Evolutionary conservation across 495 filamentous ascomycete genomes (phyloP), one percentile per base, ranked within the genome.

Genomic region (Penicillium simplicissimum): DNA sequence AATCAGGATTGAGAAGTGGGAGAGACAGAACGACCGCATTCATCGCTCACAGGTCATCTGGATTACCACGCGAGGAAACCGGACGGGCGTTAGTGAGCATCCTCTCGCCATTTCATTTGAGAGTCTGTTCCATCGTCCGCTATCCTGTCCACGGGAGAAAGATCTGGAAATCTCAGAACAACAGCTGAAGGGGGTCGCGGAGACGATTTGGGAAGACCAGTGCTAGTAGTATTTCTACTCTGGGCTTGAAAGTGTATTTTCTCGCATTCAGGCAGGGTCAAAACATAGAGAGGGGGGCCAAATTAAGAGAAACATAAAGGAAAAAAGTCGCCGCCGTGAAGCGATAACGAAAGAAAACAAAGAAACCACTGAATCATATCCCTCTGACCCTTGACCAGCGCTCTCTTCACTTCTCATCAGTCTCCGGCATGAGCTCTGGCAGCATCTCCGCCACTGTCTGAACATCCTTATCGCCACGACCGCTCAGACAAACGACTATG

Each of bases 391-490:
- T 11, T 23, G 28, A 31, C 2, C 14, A 21, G 2, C 13, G 13
- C 17, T 8, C 42, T 19, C 9, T 33, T 52, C 13, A 52, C 4
- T 52, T 31, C 14, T 34, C 48, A 8, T 33, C 31, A 11, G 6
- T 52, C 14, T 52, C 48, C 14, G 48, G 25, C 48, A 52, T 52
- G 25, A 52, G n/a, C 48, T 28, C 48, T 21, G 94, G 93, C 67
- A 97, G 72, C 76, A 93, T 90, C 61, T 97, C 92, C 6, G 94
- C 94, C 48, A 98, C 92, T 69, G 90, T 94, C 85, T 97, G 92
- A 51, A 98, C 95, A 73, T 98, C 95, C 81, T 98, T 97, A 68
- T 98, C 95, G 21, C 94, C 95, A 61, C 93, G 81, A 13, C 94
- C 94, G 70, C 87, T 90, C 34, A 98, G 67, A 75, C 93, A 96